A percentile compares a stretch with the other conserved stretches of the same genome.
Conservation (phyloP, 2,329 filamentous ascomycete species). For the Biscogniauxia marginata region DNA sequence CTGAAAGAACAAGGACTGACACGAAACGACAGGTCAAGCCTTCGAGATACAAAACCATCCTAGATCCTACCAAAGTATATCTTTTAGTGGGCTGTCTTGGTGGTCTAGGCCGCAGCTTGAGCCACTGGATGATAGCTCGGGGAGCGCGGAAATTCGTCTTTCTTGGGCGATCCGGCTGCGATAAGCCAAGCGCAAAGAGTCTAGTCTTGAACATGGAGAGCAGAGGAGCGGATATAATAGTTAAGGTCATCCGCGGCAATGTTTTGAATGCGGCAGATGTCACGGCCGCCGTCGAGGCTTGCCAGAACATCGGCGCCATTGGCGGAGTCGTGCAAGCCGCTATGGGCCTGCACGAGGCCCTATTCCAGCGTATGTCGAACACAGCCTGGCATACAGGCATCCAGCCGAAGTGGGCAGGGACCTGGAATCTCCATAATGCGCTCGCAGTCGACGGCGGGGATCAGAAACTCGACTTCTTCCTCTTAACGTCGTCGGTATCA, state of each 20-base stretch:
- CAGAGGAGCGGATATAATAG: not conserved
- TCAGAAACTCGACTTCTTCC: slow-evolving; percentile 33
- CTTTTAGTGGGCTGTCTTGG: slow-evolving; percentile 20
- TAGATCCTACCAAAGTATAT: slow-evolving; percentile 6
- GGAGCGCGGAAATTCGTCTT: slow-evolving; percentile 31
- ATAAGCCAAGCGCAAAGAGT: slow-evolving; percentile 11
- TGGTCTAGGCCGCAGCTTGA: slow-evolving; percentile 24
- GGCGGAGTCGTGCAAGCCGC: slow-evolving; percentile 36
- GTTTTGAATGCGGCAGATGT: slow-evolving; percentile 7
- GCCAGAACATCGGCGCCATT: slow-evolving; percentile 6
- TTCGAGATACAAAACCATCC: not conserved
- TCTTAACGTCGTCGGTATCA: slow-evolving; percentile 25
- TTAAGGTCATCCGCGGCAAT: slow-evolving; percentile 17
- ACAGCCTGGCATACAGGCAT: slow-evolving; percentile 20
- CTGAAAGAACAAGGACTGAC: no score
- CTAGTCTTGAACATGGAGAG: slow-evolving; percentile 16
- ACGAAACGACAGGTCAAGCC: not conserved
- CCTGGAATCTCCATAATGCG: slow-evolving; percentile 16
- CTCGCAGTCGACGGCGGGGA: slow-evolving; percentile 1
- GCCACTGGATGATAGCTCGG: slow-evolving; percentile 25
- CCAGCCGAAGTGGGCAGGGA: slow-evolving; percentile 15
- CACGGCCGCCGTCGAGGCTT: not conserved
- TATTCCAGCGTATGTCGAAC: slow-evolving; percentile 10
- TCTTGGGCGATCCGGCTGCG: slow-evolving; percentile 27
- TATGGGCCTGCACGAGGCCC: slow-evolving; percentile 31